Conservation (phyloP, 345 rosid species). For the Moricandia moricandioides region DNA sequence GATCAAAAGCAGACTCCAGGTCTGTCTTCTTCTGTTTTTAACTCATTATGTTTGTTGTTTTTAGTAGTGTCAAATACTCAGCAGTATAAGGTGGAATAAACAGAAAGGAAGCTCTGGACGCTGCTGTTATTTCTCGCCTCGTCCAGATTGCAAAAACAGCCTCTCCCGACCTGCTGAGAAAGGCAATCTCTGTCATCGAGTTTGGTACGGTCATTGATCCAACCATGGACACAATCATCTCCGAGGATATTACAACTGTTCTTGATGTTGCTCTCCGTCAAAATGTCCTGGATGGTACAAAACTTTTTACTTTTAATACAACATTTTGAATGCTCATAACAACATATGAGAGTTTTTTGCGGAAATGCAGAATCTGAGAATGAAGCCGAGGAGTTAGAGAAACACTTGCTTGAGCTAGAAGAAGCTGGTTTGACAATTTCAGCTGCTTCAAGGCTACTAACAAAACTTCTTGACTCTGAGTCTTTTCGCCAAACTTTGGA, state of each 20-base stretch:
- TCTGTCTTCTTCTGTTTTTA: slow-evolving; percentile 34
- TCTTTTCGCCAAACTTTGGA: slow-evolving; percentile 42
- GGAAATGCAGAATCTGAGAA: slow-evolving; percentile 50
- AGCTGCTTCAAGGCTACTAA: slow-evolving; percentile 68
- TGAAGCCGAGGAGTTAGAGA: slow-evolving; percentile 54
- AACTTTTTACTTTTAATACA: neutral
- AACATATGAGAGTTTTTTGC: slow-evolving; percentile 1
- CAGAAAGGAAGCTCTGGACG: slow-evolving; percentile 53
- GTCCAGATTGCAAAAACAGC: slow-evolving; percentile 59
- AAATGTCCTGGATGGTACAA: slow-evolving; percentile 54
- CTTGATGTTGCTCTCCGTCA: slow-evolving; percentile 60
- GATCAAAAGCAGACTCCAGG: slow-evolving; percentile 45
- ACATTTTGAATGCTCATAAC: neutral
- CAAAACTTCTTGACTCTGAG: slow-evolving; percentile 65
- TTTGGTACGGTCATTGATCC: slow-evolving; percentile 45
- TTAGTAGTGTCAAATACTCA: neutral
- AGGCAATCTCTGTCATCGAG: slow-evolving; percentile 70
- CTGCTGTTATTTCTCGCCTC: slow-evolving; percentile 52
- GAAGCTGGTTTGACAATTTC: slow-evolving; percentile 69
- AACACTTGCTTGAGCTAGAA: slow-evolving; percentile 59
- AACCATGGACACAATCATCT: slow-evolving; percentile 44
- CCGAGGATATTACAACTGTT: slow-evolving; percentile 54
- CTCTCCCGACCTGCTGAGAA: slow-evolving; percentile 57
- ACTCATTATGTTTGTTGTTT: neutral
- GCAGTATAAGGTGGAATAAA: slow-evolving; percentile 10